Evolutionary conservation across 2,329 filamentous ascomycete species (phyloP).

Genomic region (Paecilomyces formosus): DNA sequence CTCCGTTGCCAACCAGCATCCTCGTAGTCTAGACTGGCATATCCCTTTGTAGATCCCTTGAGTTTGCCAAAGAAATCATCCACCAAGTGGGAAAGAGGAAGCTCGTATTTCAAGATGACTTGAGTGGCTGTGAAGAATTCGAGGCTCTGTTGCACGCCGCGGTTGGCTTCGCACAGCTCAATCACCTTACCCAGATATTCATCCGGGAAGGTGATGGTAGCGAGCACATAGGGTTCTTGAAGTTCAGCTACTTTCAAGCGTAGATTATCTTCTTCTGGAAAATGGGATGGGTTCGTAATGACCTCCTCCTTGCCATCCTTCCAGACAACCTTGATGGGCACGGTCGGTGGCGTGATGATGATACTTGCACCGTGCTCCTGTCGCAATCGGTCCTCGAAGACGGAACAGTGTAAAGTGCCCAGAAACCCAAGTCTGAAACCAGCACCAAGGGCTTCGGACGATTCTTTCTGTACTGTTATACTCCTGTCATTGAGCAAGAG

Average conservation of each 20-base stretch:
- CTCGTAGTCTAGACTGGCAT: constrained; percentile 94
- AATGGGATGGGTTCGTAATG: constrained; percentile 79
- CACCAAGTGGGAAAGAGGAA: constrained; percentile 83
- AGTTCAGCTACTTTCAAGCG: constrained; percentile 53
- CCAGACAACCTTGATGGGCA: constrained; percentile 82
- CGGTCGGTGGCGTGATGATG: constrained; percentile 93
- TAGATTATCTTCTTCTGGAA: constrained; percentile 63
- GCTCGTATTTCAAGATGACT: constrained; percentile 86
- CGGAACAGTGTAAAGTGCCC: constrained; percentile 96
- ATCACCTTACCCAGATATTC: constrained; percentile 93
- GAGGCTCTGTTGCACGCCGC: constrained; percentile 78
- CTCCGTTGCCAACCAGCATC: constrained; percentile 80
- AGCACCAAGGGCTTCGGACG: constrained; percentile 84
- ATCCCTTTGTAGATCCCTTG: constrained; percentile 89
- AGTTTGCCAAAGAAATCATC: constrained; percentile 97
- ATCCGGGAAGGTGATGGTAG: constrained; percentile 84
- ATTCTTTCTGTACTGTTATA: constrained; percentile 88
- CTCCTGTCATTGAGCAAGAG: constrained; percentile 91
- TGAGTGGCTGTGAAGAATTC: constrained; percentile 89
- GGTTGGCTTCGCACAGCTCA: constrained; percentile 83
- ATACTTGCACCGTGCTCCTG: constrained; percentile 93
- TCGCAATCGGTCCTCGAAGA: constrained; percentile 89
- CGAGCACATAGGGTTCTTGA: constrained; percentile 68
- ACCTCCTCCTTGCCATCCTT: constrained; percentile 68
- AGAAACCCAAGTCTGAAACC: constrained; percentile 93